Evolutionary conservation across 2,329 filamentous ascomycete genomes (phyloP).

Genomic region (Stenocarpella maydis): DNA sequence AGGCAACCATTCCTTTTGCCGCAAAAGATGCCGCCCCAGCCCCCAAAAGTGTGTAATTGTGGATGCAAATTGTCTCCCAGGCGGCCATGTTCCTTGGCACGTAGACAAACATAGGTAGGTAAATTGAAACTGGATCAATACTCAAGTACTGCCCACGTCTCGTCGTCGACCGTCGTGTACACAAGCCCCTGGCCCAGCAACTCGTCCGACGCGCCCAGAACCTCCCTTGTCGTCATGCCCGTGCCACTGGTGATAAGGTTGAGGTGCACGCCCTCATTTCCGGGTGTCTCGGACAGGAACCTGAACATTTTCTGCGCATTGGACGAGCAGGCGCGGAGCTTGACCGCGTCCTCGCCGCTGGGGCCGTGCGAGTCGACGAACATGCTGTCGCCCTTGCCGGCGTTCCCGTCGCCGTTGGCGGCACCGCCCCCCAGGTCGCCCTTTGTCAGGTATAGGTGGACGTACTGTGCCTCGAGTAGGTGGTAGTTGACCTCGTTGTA

Average conservation of each 20-base stretch:
- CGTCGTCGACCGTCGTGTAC: constrained; percentile 91
- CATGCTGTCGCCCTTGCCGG: constrained; percentile 58
- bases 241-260: constrained; percentile 75
- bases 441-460: constrained; percentile 84
- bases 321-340: constrained; percentile 59
- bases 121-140: constrained; percentile 48
- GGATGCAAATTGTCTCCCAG: constrained; percentile 21
- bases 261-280: constrained; percentile 85
- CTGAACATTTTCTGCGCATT: constrained; percentile 75
- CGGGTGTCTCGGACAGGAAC: constrained; percentile 70
- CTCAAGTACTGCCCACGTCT: constrained; percentile 89
- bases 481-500: constrained; percentile 95
- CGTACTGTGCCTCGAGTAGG: constrained; percentile 85
- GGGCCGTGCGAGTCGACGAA: constrained; percentile 62
- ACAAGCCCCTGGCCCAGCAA: constrained; percentile 77
- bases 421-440: constrained; percentile 64
- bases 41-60: constrained; percentile 23
- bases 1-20: constrained; percentile 32
- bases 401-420: constrained; percentile 45
- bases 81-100: background rate
- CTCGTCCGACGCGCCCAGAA: constrained; percentile 82
- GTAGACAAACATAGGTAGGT: constrained; percentile 14
- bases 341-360: constrained; percentile 50
- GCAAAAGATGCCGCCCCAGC: constrained; percentile 30
- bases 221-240: constrained; percentile 73